phyloP scores from a whole-genome alignment of 2,329 filamentous ascomycete genomes.

The Massarina eburnea region DNA sequence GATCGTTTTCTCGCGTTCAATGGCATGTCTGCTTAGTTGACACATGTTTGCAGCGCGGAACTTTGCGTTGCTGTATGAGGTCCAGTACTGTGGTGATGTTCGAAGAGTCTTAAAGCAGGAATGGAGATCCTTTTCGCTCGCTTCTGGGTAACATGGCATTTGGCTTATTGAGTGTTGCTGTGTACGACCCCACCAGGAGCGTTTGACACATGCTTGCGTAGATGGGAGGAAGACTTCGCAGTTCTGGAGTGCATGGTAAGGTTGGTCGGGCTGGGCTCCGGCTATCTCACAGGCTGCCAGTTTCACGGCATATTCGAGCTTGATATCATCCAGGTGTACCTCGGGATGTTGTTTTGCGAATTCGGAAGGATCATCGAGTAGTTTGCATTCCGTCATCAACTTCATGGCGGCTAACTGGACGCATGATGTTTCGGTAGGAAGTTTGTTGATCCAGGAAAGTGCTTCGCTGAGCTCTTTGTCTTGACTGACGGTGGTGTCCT shows the following conservation, averaged over 20 bases:
- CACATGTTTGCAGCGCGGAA: conserved; percentile 65
- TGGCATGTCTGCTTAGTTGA: conserved; percentile 59
- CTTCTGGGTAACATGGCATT: conserved; percentile 38
- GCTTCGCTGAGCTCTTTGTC: conserved; percentile 6
- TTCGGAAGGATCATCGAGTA: conserved; percentile 43
- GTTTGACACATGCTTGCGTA: conserved; percentile 30
- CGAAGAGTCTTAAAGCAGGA: conserved; percentile 58
- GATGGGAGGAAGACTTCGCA: conserved; percentile 55
- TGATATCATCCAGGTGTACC: conserved; percentile 41
- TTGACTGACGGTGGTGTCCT: conserved; percentile 6
- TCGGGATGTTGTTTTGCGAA: conserved; percentile 30
- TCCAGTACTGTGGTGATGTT: conserved; percentile 61
- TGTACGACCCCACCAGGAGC: conserved; percentile 21
- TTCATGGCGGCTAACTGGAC: conserved; percentile 54
- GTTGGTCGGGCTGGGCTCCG: conserved; percentile 47
- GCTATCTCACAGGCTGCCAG: conserved; percentile 65
- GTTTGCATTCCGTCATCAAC: conserved; percentile 57
- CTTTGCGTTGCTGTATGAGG: conserved; percentile 63
- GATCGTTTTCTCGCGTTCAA: conserved; percentile 55
- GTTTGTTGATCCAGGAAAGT: conserved; percentile 3
- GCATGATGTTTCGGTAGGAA: conserved; percentile 44
- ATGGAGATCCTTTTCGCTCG: conserved; percentile 44
- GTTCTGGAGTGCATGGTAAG: conserved; percentile 49
- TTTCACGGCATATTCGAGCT: conserved; percentile 62
- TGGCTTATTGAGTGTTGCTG: conserved; percentile 10